Evolutionary conservation across 2,329 filamentous ascomycete genomes (phyloP), one percentile per base, ranked within the genome.

Genomic region (Fusarium austroafricanum): DNA sequence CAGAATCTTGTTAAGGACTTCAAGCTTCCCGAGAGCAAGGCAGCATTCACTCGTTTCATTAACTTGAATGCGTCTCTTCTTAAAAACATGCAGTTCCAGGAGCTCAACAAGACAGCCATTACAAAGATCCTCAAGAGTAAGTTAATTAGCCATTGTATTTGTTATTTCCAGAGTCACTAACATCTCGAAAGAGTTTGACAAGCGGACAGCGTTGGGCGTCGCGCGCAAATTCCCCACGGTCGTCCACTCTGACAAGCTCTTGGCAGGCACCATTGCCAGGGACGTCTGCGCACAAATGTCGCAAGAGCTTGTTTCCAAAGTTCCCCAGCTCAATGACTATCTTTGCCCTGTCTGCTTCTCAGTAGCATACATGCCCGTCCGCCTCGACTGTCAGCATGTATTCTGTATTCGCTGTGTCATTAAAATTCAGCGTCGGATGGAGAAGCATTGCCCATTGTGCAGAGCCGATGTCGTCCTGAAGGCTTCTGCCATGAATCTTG

Each of bases 371-470:
- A 88, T 92, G 71, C 93, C 93, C 0, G 87, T 97, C n/a, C 87
- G 89, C 23, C 83, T 96, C 33, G 84, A 86, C 15, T 97, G 93
- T 77, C 81, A 85, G 28, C 92, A 96, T 70, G 81, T 94, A 15
- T 94, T 95, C 75, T 97, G 93, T 80, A 95, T 96, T 57, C 85
- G 92, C 4, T 97, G 93, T 75, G 84, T 95, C 47, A 89, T 96
- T 65, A 89, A 92, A 71, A 88, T 97, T 80, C 93, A 96, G 76
- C 87, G 89, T 44, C 86, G 88, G 38, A 83, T 85, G 61, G 89
- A 91, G 74, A 84, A 85, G 37, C 82, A 87, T 51, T 97, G 93
- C 74, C 93, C 93, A 0, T 82, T 96, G 54, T 97, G 93, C 76
- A 85, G 94, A 59, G 85, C 87, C 18, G 85, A 90, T 59, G 91